phyloP scores from a whole-genome alignment of 2,329 filamentous ascomycete genomes.

The Penicillium sp. region DNA sequence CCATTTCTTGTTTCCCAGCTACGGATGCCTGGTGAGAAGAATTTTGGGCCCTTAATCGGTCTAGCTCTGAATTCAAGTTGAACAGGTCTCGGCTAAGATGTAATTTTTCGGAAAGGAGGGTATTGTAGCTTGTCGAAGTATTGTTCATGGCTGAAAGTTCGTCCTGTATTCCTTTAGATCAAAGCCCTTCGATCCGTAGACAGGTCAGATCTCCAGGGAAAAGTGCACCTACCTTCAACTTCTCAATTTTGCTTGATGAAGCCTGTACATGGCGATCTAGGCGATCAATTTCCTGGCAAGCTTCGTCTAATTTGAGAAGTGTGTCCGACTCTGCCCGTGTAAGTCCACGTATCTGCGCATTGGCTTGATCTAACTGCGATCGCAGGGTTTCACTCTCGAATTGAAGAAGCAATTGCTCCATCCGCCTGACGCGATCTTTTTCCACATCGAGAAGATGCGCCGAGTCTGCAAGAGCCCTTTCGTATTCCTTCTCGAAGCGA shows the following conservation, averaged over 20 bases:
- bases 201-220: not conserved
- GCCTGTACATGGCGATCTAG: slow-evolving; percentile 41
- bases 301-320: slow-evolving; percentile 50
- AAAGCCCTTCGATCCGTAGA: not conserved
- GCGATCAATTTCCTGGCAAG: slow-evolving; percentile 47
- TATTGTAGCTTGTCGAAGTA: slow-evolving; percentile 68
- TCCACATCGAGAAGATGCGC: slow-evolving; percentile 74
- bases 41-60: slow-evolving; percentile 61
- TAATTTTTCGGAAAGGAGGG: slow-evolving; percentile 66
- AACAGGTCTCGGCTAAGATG: slow-evolving; percentile 61
- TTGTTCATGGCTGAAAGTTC: slow-evolving; percentile 70
- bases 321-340: slow-evolving; percentile 45
- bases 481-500: slow-evolving; percentile 68
- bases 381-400: slow-evolving; percentile 72
- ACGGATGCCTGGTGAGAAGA: slow-evolving; percentile 66
- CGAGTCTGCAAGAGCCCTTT: slow-evolving; percentile 63
- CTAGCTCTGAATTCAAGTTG: slow-evolving; percentile 60
- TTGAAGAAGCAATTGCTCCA: slow-evolving; percentile 69
- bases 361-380: slow-evolving; percentile 59
- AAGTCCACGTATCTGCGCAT: slow-evolving; percentile 55
- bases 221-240: slow-evolving; percentile 50
- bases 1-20: slow-evolving; percentile 75
- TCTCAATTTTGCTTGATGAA: slow-evolving; percentile 56
- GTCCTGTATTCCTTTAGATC: slow-evolving; percentile 49
- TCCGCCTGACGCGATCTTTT: slow-evolving; percentile 66